These are phyloP conservation scores for Immersiella caudata DNA, from an alignment of 495 filamentous ascomycete genomes.

Conservation along the genomic window DNA sequence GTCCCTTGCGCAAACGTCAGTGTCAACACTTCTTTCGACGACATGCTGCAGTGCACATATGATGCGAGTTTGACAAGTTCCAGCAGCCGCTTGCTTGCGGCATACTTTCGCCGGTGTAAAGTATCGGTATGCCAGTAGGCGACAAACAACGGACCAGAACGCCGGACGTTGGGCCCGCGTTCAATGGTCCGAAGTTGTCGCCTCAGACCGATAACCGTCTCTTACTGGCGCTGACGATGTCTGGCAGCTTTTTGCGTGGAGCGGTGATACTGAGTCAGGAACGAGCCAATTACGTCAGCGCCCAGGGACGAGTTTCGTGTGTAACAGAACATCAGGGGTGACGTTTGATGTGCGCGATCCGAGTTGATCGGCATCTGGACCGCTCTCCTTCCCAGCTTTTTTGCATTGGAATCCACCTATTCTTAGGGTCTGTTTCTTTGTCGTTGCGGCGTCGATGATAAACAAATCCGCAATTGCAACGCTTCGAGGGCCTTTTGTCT, in stretches of 20 bases:
- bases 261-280: neutral
- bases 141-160: neutral
- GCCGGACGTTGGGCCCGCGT: neutral
- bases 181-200: neutral
- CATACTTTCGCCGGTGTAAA: neutral
- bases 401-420: neutral
- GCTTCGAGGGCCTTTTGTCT: neutral
- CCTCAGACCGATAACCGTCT: neutral
- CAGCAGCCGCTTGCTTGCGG: neutral
- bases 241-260: neutral
- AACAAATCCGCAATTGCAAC: neutral
- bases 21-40: neutral
- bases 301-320: conserved; percentile 8
- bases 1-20: neutral
- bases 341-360: conserved; percentile 17
- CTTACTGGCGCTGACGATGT: neutral
- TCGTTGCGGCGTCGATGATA: neutral
- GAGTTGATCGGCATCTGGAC: conserved; percentile 11
- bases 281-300: conserved; percentile 4
- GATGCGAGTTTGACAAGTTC: neutral
- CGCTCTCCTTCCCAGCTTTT: neutral
- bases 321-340: conserved; percentile 13
- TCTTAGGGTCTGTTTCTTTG: neutral
- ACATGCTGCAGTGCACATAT: neutral
- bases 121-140: neutral